Conservation (phyloP, 208 protist genomes). For the Leishmania mexicana region DNA sequence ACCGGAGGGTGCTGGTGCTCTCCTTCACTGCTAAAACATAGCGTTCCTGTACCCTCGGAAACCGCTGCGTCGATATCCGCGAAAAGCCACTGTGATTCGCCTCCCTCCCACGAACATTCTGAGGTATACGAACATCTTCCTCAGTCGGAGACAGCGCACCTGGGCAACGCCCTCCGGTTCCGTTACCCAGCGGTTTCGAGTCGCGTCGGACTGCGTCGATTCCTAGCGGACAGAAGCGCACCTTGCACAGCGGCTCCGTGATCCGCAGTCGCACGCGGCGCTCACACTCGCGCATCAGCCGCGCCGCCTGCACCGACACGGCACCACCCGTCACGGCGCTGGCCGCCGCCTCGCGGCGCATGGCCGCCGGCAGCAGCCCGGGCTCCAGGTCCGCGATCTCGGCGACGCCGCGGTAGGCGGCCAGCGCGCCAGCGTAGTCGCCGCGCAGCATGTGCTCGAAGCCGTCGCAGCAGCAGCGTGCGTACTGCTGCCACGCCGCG, state of each 20-base stretch:
- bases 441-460: constrained; percentile 46
- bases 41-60: not conserved
- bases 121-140: not conserved
- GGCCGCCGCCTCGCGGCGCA: constrained; percentile 19
- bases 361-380: constrained; percentile 13
- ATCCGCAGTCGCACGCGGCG: not conserved
- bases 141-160: too few species aligned
- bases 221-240: constrained; percentile 1
- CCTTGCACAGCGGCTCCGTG: not conserved
- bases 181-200: not conserved
- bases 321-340: constrained; percentile 14
- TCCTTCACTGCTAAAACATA: not conserved
- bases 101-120: not conserved
- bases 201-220: constrained; percentile 2
- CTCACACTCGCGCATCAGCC: constrained; percentile 24
- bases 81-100: not conserved
- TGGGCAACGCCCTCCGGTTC: not conserved
- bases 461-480: constrained; percentile 21
- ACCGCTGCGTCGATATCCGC: not conserved
- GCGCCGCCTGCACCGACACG: constrained; percentile 20
- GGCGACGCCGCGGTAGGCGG: constrained; percentile 22
- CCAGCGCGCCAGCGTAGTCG: constrained; percentile 37
- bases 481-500: constrained; percentile 32
- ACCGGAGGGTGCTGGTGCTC: not conserved
- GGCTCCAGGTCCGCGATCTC: constrained; percentile 23